Evolutionary conservation across 1,139 yeast genomes (phyloP).

Genomic region (Yamadazyma diddensiae): DNA sequence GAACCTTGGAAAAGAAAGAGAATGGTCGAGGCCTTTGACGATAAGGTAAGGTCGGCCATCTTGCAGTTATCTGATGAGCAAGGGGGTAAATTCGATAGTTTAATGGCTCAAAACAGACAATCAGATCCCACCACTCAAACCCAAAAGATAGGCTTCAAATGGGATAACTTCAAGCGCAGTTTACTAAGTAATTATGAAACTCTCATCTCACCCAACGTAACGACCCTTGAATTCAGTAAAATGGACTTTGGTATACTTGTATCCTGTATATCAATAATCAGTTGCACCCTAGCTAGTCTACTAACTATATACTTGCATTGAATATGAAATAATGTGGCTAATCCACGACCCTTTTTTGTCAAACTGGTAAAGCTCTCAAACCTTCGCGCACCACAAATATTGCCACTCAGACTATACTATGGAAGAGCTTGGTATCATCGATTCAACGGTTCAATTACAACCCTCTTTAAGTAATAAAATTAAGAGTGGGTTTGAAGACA

Average conservation of each 20-base stretch:
- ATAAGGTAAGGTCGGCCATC: conserved; percentile 61
- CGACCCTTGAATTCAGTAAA: conserved; percentile 21
- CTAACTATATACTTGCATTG: conserved; percentile 14
- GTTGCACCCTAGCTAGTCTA: conserved; percentile 23
- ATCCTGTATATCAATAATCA: conserved; percentile 17
- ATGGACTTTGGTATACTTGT: conserved; percentile 23
- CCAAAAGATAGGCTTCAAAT: conserved; percentile 6
- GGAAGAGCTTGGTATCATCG: conserved; percentile 30
- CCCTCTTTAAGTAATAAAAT: conserved; percentile 11
- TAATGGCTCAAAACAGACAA: too few relatives aligned
- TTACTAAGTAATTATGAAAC: conserved; percentile 17
- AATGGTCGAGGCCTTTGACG: conserved; percentile 80
- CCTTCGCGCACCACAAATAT: background rate
- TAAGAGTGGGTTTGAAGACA: conserved; percentile 21
- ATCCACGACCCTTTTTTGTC: too few relatives aligned
- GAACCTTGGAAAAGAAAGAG: conserved; percentile 94
- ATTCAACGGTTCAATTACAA: conserved; percentile 16
- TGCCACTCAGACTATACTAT: conserved; percentile 17
- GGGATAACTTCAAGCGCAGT: conserved; percentile 17
- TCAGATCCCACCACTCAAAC: conserved; percentile 3
- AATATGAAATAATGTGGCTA: too few relatives aligned
- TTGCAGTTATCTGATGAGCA: conserved; percentile 25
- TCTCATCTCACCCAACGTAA: conserved; percentile 18
- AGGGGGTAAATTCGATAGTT: conserved; percentile 14
- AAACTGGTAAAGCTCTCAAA: too few relatives aligned